Conservation (phyloP, 805 yeast genomes). For the Lipomyces mesembrius region DNA sequence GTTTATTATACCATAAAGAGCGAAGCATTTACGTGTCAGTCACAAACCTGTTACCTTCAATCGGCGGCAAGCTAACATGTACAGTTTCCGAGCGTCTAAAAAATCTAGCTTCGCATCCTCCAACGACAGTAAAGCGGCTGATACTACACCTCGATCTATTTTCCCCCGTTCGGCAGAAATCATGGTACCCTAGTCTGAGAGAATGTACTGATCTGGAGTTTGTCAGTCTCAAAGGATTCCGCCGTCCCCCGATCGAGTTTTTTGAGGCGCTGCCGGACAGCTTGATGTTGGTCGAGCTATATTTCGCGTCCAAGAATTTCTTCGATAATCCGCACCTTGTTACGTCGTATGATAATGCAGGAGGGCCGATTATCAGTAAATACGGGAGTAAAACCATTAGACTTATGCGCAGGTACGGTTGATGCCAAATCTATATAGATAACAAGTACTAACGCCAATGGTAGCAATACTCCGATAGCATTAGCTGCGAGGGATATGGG, state of each 20-base stretch:
- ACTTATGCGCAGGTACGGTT: constrained; percentile 18
- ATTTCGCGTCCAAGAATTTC: constrained; percentile 19
- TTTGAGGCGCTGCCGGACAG: constrained; percentile 25
- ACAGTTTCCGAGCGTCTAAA: constrained; percentile 32
- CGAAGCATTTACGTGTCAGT: constrained; percentile 34
- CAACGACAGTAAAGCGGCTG: constrained; percentile 16
- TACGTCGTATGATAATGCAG: constrained; percentile 4
- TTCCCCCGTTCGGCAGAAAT: constrained; percentile 32
- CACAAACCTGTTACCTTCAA: too few relatives aligned
- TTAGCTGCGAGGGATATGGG: neutral
- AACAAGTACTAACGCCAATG: neutral
- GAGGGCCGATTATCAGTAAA: constrained; percentile 17
- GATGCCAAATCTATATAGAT: neutral
- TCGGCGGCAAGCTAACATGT: neutral
- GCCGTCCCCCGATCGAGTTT: constrained; percentile 31
- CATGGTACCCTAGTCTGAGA: constrained; percentile 32
- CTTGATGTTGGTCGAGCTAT: constrained; percentile 26
- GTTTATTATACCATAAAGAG: constrained; percentile 26
- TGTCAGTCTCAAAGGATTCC: constrained; percentile 31
- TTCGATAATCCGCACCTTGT: neutral
- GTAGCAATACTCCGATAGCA: neutral
- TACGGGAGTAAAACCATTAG: constrained; percentile 23
- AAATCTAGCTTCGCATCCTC: constrained; percentile 32
- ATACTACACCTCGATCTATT: constrained; percentile 23
- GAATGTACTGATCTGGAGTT: constrained; percentile 19